A percentile compares a stretch with the other conserved stretches of the same genome.
Conservation (phyloP, 352 stramenopile species). For the Pythium grandisporangium region DNA sequence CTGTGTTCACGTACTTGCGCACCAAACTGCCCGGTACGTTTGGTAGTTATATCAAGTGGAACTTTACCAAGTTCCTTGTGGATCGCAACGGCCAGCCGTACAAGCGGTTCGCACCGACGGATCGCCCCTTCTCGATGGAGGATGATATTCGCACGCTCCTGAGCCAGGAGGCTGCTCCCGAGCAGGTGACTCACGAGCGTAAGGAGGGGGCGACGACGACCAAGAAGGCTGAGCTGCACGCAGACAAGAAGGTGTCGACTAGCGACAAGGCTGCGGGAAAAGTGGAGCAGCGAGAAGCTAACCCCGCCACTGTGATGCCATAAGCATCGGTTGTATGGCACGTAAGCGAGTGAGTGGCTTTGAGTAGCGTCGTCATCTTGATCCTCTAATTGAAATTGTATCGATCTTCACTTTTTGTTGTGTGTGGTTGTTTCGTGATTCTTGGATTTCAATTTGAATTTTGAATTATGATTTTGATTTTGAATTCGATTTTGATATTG, state of each 20-base stretch:
- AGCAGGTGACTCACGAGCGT: neutral
- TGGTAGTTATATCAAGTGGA: slow-evolving; percentile 81
- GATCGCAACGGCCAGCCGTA: slow-evolving; percentile 61
- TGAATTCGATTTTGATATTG: too few species aligned
- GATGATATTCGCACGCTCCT: slow-evolving; percentile 73
- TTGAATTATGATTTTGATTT: too few species aligned
- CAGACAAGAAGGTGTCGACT: neutral
- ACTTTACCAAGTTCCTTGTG: slow-evolving; percentile 89
- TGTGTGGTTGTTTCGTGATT: too few species aligned
- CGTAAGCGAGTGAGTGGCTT: too few species aligned
- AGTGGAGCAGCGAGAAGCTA: neutral
- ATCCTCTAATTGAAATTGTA: too few species aligned
- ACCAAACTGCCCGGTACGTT: slow-evolving; percentile 48
- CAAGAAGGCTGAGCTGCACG: neutral
- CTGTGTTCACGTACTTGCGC: slow-evolving; percentile 82
- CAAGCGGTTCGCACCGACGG: slow-evolving; percentile 68
- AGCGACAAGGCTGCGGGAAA: neutral
- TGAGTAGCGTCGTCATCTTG: too few species aligned
- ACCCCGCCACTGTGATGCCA: neutral
- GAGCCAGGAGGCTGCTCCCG: neutral
- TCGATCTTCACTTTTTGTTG: too few species aligned
- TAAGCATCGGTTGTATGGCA: neutral
- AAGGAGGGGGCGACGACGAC: neutral
- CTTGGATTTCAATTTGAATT: too few species aligned
- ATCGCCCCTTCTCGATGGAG: slow-evolving; percentile 61